phyloP scores from a whole-genome alignment of 2,329 filamentous ascomycete species.

The Fusarium redolens region DNA sequence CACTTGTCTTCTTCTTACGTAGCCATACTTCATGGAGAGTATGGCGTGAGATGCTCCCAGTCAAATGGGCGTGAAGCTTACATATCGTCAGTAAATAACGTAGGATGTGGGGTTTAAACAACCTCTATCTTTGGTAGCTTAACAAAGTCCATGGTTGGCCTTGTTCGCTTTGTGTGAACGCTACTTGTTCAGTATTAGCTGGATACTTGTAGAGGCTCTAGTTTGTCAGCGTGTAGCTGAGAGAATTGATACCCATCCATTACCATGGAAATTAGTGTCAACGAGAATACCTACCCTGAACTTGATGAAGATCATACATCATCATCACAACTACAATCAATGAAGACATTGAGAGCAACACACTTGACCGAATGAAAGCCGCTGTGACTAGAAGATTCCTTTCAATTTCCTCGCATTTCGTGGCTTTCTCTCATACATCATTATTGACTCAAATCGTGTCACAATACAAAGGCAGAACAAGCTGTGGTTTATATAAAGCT shows the following conservation, averaged over 20 bases:
- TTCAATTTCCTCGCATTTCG: neutral
- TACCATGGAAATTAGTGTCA: neutral
- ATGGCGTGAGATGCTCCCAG: conserved; percentile 78
- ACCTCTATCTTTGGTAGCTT: conserved; percentile 69
- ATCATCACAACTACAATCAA: too few species aligned
- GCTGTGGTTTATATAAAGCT: conserved; percentile 10
- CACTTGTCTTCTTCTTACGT: conserved; percentile 63
- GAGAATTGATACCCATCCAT: neutral
- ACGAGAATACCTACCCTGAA: conserved; percentile 13
- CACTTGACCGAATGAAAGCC: too few species aligned
- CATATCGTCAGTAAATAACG: neutral
- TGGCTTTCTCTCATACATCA: neutral
- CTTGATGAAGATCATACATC: neutral
- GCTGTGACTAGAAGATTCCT: neutral
- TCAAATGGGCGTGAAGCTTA: conserved; percentile 83
- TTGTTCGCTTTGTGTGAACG: neutral
- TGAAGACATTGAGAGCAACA: neutral
- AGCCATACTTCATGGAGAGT: conserved; percentile 81
- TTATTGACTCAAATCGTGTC: neutral
- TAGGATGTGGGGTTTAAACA: neutral
- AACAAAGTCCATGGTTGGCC: conserved; percentile 55
- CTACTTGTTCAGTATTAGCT: too few species aligned
- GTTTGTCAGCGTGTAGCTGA: neutral
- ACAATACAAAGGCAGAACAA: neutral
- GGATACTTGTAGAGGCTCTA: neutral